A percentile compares a stretch with the other conserved stretches of the same genome.
These are phyloP conservation scores for Zymoseptoria ardabiliae DNA, from an alignment of 2,329 filamentous ascomycete species.

Conservation along the genomic window DNA sequence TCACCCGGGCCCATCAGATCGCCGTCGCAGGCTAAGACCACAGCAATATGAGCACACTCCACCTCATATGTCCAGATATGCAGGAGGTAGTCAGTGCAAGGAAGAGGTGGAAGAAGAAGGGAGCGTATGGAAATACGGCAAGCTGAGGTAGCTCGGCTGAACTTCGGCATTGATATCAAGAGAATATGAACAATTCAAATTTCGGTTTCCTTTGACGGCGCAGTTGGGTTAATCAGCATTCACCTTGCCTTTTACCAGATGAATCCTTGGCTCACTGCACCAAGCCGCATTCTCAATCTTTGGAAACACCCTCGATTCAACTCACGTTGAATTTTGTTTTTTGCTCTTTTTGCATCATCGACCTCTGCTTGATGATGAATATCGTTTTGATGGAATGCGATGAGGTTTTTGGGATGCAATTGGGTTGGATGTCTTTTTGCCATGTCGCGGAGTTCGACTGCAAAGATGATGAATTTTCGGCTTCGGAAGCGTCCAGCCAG, in stretches of 20 bases:
- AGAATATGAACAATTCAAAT: constrained; percentile 5
- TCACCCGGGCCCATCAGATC: no score
- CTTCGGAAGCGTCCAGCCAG: no score
- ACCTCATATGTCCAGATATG: no score
- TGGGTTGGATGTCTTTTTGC: not conserved
- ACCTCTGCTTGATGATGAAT: not conserved
- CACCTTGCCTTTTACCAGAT: constrained; percentile 32
- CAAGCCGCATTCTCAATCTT: constrained; percentile 26
- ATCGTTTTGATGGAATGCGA: not conserved
- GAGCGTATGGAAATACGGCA: no score
- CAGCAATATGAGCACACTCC: no score
- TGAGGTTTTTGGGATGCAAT: not conserved
- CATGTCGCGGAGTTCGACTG: no score
- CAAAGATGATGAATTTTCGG: no score
- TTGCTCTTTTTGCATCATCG: not conserved
- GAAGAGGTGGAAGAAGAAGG: no score
- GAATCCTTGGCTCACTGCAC: constrained; percentile 27
- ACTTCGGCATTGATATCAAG: not conserved
- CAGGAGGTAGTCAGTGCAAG: no score
- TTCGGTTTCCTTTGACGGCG: constrained; percentile 11
- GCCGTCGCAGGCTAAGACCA: no score
- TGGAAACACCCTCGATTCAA: constrained; percentile 8
- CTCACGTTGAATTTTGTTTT: not conserved
- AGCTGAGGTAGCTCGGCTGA: no score
- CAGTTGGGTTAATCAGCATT: constrained; percentile 28